Evolutionary conservation across 352 stramenopile genomes (phyloP).

Genomic region (Globisporangium parvum): DNA sequence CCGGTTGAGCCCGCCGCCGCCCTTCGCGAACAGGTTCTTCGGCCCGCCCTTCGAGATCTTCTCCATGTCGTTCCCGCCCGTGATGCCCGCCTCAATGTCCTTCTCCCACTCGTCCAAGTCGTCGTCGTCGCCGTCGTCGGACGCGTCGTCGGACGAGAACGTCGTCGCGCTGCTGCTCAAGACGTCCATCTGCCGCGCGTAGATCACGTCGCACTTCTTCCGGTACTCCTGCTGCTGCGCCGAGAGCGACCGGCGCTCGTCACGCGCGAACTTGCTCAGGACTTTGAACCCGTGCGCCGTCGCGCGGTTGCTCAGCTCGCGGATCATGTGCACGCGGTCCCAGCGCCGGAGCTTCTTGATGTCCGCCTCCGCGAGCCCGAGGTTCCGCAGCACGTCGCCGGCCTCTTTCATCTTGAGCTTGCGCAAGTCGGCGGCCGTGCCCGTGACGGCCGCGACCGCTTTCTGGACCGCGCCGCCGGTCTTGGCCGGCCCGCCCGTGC

Average conservation of each 20-base stretch:
- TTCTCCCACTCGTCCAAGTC: slow-evolving; percentile 67
- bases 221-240: too few relatives aligned
- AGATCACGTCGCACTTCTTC: too few relatives aligned
- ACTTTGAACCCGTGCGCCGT: too few relatives aligned
- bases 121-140: slow-evolving; percentile 54
- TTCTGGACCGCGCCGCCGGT: slow-evolving; percentile 62
- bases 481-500: slow-evolving; percentile 35
- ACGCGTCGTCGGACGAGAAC: slow-evolving; percentile 76
- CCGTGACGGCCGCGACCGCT: slow-evolving; percentile 68
- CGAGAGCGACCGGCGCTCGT: too few relatives aligned
- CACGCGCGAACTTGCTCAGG: too few relatives aligned
- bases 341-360: too few relatives aligned
- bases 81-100: slow-evolving; percentile 72
- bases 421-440: slow-evolving; percentile 81
- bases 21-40: slow-evolving; percentile 72
- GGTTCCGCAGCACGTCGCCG: too few relatives aligned
- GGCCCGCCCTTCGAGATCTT: slow-evolving; percentile 57
- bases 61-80: slow-evolving; percentile 47
- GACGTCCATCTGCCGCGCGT: too few relatives aligned
- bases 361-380: too few relatives aligned
- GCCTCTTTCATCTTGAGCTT: too few relatives aligned
- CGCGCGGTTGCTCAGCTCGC: too few relatives aligned
- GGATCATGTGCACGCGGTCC: too few relatives aligned
- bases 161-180: slow-evolving; percentile 47
- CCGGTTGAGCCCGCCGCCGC: slow-evolving; percentile 66